These are phyloP conservation scores for Themeda triandra DNA, from an alignment of 176 grass and related monocot species.

Conservation along the genomic window DNA sequence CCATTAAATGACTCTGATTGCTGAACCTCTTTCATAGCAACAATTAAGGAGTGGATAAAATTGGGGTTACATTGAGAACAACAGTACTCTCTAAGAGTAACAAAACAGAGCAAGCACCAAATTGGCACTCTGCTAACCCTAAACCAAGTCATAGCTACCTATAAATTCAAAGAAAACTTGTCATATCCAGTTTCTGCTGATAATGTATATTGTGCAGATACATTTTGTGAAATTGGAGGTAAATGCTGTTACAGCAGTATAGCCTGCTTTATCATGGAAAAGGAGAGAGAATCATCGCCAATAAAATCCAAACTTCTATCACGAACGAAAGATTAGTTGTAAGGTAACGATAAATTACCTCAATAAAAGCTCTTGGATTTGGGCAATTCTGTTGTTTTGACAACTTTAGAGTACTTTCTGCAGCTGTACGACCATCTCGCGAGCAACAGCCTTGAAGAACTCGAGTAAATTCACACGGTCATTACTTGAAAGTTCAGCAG, in stretches of 20 bases:
- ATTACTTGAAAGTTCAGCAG: conserved; percentile 84
- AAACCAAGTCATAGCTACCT: background rate
- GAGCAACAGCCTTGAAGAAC: conserved; percentile 95
- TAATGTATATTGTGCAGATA: background rate
- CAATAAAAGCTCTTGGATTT: conserved; percentile 89
- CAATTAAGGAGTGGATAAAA: background rate
- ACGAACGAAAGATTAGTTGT: background rate
- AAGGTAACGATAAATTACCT: conserved; percentile 50
- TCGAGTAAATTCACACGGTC: conserved; percentile 90
- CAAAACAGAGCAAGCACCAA: background rate
- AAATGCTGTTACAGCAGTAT: background rate
- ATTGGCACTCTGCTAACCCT: background rate
- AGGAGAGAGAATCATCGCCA: background rate
- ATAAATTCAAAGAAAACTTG: background rate
- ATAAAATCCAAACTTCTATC: background rate
- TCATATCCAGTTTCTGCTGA: background rate
- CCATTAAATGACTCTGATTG: background rate
- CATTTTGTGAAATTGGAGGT: background rate
- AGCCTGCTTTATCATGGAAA: background rate
- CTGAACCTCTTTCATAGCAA: background rate
- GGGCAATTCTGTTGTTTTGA: conserved; percentile 93
- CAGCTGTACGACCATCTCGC: conserved; percentile 83
- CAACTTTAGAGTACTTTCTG: conserved; percentile 75
- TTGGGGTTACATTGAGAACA: background rate
- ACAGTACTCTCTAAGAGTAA: background rate